Percentiles rank a stretch among this genome's conserved stretches.
These are phyloP conservation scores for Sporisorium graminicola DNA, from an alignment of 1,284 basidiomycete genomes.

Conservation along the genomic window DNA sequence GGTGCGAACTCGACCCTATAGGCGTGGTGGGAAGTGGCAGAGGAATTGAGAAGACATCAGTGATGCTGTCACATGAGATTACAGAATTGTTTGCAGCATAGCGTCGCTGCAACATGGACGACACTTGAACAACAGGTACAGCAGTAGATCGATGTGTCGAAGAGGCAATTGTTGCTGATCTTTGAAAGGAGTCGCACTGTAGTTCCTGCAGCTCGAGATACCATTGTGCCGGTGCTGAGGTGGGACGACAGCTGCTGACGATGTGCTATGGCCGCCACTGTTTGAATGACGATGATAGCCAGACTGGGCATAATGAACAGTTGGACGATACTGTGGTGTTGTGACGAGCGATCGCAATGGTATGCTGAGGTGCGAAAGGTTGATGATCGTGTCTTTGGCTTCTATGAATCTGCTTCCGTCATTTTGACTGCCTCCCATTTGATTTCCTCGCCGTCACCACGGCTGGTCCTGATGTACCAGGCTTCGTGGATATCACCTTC, in stretches of 20 bases:
- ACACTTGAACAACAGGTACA: not conserved
- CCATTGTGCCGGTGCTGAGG: not conserved
- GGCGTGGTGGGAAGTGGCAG: not conserved
- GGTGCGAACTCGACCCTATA: constrained; percentile 97
- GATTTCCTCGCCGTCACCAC: not conserved
- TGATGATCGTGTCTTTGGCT: not conserved
- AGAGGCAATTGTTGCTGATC: not conserved
- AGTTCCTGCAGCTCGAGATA: not conserved
- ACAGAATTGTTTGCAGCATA: not conserved
- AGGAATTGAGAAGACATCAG: constrained; percentile 10
- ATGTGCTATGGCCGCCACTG: not conserved
- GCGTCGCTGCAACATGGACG: not conserved
- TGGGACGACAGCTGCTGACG: not conserved
- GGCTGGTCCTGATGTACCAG: no score
- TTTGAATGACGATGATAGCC: not conserved
- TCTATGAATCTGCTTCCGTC: not conserved
- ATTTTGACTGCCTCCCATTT: not conserved
- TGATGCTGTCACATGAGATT: not conserved
- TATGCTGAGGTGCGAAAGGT: not conserved
- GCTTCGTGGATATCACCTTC: not conserved
- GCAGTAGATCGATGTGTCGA: not conserved
- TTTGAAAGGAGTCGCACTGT: not conserved
- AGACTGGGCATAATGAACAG: not conserved
- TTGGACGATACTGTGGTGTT: not conserved
- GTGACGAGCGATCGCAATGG: not conserved